A percentile compares a stretch with the other conserved stretches of the same genome.
Conservation (phyloP, 31 red algal species). For the Asparagopsis taxiformis region DNA sequence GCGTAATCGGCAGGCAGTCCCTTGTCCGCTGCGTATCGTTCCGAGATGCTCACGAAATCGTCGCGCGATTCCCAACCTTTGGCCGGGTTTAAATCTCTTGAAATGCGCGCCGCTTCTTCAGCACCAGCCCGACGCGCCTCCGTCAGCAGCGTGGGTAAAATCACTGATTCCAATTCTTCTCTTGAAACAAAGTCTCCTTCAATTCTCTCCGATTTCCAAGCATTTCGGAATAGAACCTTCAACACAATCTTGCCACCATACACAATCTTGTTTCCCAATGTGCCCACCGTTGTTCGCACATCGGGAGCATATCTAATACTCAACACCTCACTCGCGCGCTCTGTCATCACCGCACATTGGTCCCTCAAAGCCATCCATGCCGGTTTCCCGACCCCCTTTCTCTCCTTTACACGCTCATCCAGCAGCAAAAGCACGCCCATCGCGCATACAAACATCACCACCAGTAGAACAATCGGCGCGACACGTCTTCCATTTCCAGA, state of each 20-base stretch:
- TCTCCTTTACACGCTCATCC: not conserved
- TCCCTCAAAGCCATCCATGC: not conserved
- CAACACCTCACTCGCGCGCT: not conserved
- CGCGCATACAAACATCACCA: not conserved
- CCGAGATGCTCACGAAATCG: conserved; percentile 49
- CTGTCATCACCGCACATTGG: not conserved
- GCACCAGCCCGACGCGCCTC: conserved; percentile 43
- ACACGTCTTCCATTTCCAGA: not conserved
- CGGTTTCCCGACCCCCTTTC: not conserved
- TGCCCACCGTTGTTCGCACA: not conserved
- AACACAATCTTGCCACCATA: not conserved
- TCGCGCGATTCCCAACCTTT: conserved; percentile 11
- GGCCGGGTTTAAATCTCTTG: conserved; percentile 8
- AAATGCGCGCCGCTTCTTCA: conserved; percentile 23
- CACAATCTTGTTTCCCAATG: not conserved
- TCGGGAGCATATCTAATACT: no score
- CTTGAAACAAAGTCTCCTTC: conserved; percentile 28
- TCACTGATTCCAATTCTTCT: conserved; percentile 20
- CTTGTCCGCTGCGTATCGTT: conserved; percentile 74
- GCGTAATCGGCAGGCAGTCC: conserved; percentile 67
- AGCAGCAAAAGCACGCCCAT: not conserved
- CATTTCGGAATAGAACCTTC: conserved; percentile 1
- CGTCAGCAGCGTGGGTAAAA: conserved; percentile 29
- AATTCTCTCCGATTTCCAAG: not conserved
- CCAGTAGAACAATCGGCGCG: not conserved